phyloP scores from a whole-genome alignment of 139 green algal species.

The Chlorella sp. region DNA sequence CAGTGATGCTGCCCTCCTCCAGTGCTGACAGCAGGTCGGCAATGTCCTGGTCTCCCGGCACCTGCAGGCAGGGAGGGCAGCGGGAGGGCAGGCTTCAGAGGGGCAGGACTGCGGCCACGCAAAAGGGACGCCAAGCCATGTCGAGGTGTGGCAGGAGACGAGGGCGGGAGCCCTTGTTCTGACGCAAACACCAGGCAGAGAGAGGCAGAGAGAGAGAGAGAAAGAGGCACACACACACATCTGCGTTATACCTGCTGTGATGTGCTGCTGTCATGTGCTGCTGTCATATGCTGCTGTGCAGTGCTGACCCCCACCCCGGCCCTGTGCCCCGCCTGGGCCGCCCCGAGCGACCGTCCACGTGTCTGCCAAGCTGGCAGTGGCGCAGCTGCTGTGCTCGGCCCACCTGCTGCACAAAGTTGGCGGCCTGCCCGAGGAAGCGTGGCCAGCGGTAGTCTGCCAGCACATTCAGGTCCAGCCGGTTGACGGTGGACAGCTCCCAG shows the following conservation, averaged over 20 bases:
- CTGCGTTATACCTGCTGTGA: no score
- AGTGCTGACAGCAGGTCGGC: constrained; percentile 86
- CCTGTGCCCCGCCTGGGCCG: no score
- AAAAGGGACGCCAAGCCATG: not conserved
- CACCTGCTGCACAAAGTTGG: constrained; percentile 63
- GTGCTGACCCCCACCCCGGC: no score
- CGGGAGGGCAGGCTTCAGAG: not conserved
- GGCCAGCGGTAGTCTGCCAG: constrained; percentile 93
- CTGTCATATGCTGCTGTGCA: no score
- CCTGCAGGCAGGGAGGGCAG: constrained; percentile 1
- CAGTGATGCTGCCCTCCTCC: constrained; percentile 49
- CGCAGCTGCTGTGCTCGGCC: not conserved
- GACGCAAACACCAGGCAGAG: not conserved
- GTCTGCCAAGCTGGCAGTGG: no score
- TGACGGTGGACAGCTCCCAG: constrained; percentile 64
- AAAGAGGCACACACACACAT: no score
- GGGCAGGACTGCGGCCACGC: not conserved
- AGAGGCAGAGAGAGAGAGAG: no score
- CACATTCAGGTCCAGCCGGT: constrained; percentile 93
- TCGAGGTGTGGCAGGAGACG: not conserved
- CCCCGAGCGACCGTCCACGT: no score
- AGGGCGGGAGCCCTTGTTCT: not conserved
- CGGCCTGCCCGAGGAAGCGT: constrained; percentile 61
- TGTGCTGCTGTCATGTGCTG: no score
- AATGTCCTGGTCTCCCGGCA: constrained; percentile 66